Evolutionary conservation across 1,284 basidiomycete genomes (phyloP), one percentile per base, ranked within the genome.

Genomic region (Cryptococcus sp.): DNA sequence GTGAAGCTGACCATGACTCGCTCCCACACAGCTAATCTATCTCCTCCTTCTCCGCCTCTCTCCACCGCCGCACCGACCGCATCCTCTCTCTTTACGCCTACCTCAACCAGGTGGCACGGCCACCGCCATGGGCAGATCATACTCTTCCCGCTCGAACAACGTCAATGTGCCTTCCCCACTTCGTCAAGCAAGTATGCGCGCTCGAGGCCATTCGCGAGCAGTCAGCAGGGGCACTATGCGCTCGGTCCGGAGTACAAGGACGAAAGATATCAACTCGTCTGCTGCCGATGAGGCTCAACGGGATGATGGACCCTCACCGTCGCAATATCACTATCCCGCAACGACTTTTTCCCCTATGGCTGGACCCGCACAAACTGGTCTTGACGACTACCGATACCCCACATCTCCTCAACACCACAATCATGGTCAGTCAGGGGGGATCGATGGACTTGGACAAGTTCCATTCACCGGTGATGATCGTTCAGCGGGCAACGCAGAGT

Each of bases 11-110:
- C 43, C 5, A 10, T n/a, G n/a, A 38, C 6, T 11, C 19, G 11
- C 19, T 16, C n/a, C 51, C 29, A 10, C 19, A 25, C 40, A 72
- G 66, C 56, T 69, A 22, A 22, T 55, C 25, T 68, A 62, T 45
- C 55, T 72, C 37, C 47, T 67, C 25, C 58, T 69, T 5, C 63
- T 72, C 17, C 67, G 69, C n/a, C 57, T 72, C 6, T 72, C 68
- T 1, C 69, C 69, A 2, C 57, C 61, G 0, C 15, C 23, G 17
- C 58, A 56, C 44, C 55, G 57, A 3, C 38, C 51, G n/a, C 37
- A 59, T 26, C 60, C 59, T 10, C 38, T 62, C 19, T 45, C 57
- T 22, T 50, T 63, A 20, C 64, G 62, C 49, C 55, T 57, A 7
- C 56, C 60, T 1, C 50, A 54, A 5, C 39, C 61, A n/a, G 29